Evolutionary conservation across 257 asterid species (phyloP).

Genomic region (Haberlea rhodopensis): DNA sequence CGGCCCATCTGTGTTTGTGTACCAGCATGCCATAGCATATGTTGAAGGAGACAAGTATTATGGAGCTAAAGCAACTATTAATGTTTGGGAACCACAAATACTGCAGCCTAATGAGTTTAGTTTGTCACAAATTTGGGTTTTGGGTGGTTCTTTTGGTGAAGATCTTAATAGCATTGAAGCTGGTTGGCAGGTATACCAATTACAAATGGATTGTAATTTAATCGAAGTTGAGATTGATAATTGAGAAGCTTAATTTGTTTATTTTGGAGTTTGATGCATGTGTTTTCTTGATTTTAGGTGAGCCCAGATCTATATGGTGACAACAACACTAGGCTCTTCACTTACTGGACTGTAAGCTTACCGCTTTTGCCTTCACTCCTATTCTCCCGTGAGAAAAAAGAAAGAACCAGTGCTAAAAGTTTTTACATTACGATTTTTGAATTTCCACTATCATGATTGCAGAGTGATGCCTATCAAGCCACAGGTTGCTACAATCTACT

Average conservation of each 20-base stretch:
- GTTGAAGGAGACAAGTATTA: constrained; percentile 74
- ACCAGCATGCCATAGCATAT: constrained; percentile 84
- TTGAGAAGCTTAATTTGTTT: constrained; percentile 9
- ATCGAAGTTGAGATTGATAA: neutral
- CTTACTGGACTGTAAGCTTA: constrained; percentile 78
- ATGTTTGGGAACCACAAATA: constrained; percentile 85
- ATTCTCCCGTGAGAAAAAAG: neutral
- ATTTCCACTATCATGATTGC: constrained; percentile 18
- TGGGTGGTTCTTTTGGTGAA: constrained; percentile 84
- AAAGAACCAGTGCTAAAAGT: neutral
- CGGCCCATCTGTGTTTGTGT: constrained; percentile 16
- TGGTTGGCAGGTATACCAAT: constrained; percentile 77
- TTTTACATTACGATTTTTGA: neutral
- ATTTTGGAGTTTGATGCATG: constrained; percentile 23
- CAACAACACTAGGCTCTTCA: constrained; percentile 78
- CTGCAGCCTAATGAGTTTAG: constrained; percentile 86
- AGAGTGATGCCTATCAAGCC: constrained; percentile 97
- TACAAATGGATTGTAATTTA: neutral
- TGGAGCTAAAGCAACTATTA: constrained; percentile 80
- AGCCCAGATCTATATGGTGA: constrained; percentile 84
- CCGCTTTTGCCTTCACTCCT: neutral
- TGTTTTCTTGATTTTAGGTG: constrained; percentile 44
- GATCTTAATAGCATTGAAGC: constrained; percentile 93
- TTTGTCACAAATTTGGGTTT: constrained; percentile 81
- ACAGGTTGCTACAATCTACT: constrained; percentile 94